phyloP scores from a whole-genome alignment of 2,329 filamentous ascomycete species.

The Sporothrix schenckii region DNA sequence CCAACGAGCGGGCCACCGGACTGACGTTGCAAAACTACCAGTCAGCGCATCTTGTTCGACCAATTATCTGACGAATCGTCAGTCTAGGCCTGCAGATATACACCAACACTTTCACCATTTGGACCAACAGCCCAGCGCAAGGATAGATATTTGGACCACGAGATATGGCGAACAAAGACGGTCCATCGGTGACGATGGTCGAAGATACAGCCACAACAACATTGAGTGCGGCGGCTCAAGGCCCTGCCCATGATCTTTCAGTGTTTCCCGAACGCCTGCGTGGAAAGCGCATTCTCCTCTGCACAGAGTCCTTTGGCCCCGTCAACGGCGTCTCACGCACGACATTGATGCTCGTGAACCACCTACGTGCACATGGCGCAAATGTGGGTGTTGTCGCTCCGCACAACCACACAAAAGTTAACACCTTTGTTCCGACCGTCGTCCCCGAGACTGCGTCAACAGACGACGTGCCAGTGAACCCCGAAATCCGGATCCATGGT shows the following conservation, averaged over 20 bases:
- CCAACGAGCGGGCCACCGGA: constrained; percentile 16
- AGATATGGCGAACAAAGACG: constrained; percentile 9
- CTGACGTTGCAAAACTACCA: constrained; percentile 10
- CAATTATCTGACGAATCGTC: neutral
- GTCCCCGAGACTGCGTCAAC: constrained; percentile 36
- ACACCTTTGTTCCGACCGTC: constrained; percentile 55
- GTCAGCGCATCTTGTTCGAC: neutral
- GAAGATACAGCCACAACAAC: neutral
- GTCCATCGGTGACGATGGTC: neutral
- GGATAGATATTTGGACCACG: neutral
- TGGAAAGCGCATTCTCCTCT: constrained; percentile 66
- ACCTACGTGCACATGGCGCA: constrained; percentile 65
- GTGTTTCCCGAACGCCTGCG: constrained; percentile 54
- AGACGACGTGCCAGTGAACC: constrained; percentile 35
- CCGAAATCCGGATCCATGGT: constrained; percentile 64
- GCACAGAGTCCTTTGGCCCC: constrained; percentile 71
- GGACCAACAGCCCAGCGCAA: neutral
- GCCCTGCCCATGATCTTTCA: constrained; percentile 46
- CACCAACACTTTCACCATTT: neutral
- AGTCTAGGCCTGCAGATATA: neutral
- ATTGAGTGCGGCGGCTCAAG: constrained; percentile 14
- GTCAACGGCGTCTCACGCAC: constrained; percentile 75
- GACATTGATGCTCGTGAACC: constrained; percentile 69
- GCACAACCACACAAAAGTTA: constrained; percentile 57
- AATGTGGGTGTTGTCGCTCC: constrained; percentile 69